Conservation (phyloP, 2,329 filamentous ascomycete species). For the Botrytis fabae region DNA sequence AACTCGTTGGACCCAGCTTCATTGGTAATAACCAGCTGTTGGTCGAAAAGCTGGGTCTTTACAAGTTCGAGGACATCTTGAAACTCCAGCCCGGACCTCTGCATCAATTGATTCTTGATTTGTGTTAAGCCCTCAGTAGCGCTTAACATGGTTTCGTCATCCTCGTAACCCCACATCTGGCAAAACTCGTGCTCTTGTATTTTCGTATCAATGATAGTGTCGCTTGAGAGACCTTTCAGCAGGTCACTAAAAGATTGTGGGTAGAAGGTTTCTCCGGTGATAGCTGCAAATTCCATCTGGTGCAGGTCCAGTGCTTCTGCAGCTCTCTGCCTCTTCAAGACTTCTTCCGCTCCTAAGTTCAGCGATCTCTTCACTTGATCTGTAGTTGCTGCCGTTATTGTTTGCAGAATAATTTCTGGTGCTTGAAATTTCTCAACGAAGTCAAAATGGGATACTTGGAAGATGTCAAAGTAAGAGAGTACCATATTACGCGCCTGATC, state of each 20-base stretch:
- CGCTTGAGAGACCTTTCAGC: background rate
- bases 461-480: too few relatives aligned
- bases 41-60: background rate
- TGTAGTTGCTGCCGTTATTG: too few relatives aligned
- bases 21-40: background rate
- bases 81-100: background rate
- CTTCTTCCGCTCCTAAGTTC: too few relatives aligned
- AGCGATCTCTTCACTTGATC: too few relatives aligned
- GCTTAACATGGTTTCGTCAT: background rate
- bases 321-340: background rate
- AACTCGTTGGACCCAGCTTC: background rate
- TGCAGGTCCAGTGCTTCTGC: background rate
- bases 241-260: background rate
- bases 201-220: background rate
- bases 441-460: too few relatives aligned
- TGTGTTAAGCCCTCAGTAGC: background rate
- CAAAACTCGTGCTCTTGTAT: background rate
- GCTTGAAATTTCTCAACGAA: too few relatives aligned
- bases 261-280: background rate
- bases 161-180: background rate
- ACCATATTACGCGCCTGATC: too few relatives aligned
- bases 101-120: background rate
- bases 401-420: too few relatives aligned
- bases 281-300: conserved; percentile 1
- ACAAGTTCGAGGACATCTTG: background rate